Evolutionary conservation across 305 asterid species (phyloP).

Genomic region (Stenogyne calaminthoides): DNA sequence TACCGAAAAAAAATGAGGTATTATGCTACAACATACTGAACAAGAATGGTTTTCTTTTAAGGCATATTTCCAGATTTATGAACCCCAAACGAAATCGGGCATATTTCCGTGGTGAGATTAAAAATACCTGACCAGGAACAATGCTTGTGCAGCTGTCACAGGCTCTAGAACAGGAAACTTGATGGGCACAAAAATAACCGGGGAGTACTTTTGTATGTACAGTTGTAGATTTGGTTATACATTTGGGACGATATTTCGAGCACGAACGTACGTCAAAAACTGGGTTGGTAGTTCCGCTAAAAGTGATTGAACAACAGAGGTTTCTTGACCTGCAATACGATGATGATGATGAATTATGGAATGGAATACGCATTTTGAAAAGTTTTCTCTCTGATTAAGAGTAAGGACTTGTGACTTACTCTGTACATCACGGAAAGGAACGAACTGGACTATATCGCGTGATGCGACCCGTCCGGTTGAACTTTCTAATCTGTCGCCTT

Average conservation of each 20-base stretch:
- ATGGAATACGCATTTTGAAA: not conserved
- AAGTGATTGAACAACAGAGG: slow-evolving; percentile 80
- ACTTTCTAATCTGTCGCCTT: slow-evolving; percentile 88
- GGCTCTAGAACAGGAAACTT: not conserved
- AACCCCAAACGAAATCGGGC: slow-evolving; percentile 31
- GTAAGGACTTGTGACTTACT: slow-evolving; percentile 43
- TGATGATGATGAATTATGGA: slow-evolving; percentile 2
- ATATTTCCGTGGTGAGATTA: not conserved
- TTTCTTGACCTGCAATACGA: slow-evolving; percentile 68
- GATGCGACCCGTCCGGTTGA: slow-evolving; percentile 89
- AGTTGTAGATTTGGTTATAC: slow-evolving; percentile 38
- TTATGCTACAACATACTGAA: slow-evolving; percentile 30
- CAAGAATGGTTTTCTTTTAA: slow-evolving; percentile 29
- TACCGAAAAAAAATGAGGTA: not conserved
- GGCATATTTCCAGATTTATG: slow-evolving; percentile 27
- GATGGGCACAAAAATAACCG: not conserved
- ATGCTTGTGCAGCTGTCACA: not conserved
- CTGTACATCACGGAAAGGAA: slow-evolving; percentile 88
- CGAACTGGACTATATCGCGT: slow-evolving; percentile 96
- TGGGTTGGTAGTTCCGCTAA: slow-evolving; percentile 90
- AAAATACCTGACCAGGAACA: not conserved
- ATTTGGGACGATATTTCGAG: slow-evolving; percentile 68
- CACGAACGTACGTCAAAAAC: slow-evolving; percentile 73
- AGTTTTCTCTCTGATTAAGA: not conserved
- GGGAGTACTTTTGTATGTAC: slow-evolving; percentile 50